Conservation (phyloP, 768 basidiomycete species). For the Mycena metata region DNA sequence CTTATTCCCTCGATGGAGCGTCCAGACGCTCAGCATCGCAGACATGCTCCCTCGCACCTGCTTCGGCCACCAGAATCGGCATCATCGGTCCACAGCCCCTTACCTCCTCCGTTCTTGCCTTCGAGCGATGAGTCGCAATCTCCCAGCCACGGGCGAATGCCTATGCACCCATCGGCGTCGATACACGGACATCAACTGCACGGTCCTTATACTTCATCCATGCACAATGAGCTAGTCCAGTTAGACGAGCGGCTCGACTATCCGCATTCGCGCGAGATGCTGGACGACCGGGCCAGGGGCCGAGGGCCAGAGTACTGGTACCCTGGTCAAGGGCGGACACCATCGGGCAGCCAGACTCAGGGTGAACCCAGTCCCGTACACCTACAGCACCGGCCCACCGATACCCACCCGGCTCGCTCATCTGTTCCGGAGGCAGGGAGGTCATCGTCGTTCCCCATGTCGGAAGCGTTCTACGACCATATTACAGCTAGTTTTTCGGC, state of each 20-base stretch:
- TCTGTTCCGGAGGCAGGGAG: not conserved
- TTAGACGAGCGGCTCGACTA: slow-evolving; percentile 7
- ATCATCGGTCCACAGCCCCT: slow-evolving; percentile 6
- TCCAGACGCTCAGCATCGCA: not conserved
- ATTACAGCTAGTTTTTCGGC: slow-evolving; percentile 33
- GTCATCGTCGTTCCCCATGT: slow-evolving; percentile 32
- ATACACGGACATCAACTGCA: not conserved
- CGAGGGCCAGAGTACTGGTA: slow-evolving; percentile 20
- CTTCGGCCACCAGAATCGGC: slow-evolving; percentile 14
- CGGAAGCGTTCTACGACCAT: slow-evolving; percentile 37
- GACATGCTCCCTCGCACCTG: slow-evolving; percentile 1
- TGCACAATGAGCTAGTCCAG: not conserved
- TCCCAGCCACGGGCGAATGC: not conserved
- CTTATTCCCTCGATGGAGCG: slow-evolving; percentile 21
- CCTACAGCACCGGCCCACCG: not conserved
- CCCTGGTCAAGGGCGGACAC: not conserved
- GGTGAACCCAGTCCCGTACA: slow-evolving; percentile 1
- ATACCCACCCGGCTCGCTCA: not conserved
- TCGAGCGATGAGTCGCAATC: slow-evolving; percentile 1
- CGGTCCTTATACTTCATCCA: slow-evolving; percentile 10
- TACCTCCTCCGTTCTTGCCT: not conserved
- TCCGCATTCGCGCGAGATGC: slow-evolving; percentile 8
- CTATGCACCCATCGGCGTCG: slow-evolving; percentile 1
- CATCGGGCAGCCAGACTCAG: not conserved
- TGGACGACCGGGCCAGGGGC: slow-evolving; percentile 13